These are phyloP conservation scores for Dentipellis sp. DNA, from an alignment of 768 basidiomycete genomes.

Conservation along the genomic window DNA sequence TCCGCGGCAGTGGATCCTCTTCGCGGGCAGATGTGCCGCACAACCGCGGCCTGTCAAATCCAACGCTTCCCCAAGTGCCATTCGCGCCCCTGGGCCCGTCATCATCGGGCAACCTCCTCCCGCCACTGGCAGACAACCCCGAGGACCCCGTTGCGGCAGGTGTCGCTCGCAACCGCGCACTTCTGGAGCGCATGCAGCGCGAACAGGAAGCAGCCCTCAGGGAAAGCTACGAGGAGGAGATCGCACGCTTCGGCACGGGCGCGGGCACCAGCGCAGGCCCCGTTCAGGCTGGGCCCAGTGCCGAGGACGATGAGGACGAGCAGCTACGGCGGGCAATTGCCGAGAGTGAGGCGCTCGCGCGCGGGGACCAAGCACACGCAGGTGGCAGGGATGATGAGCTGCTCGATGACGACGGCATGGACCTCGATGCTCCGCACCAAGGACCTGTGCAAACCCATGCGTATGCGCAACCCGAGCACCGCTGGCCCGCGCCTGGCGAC, in stretches of 20 bases:
- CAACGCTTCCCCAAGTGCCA: neutral
- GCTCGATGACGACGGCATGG: constrained; percentile 11
- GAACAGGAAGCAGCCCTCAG: constrained; percentile 56
- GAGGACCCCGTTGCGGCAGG: constrained; percentile 11
- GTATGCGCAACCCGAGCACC: neutral
- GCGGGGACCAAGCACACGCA: constrained; percentile 3
- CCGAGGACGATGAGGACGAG: constrained; percentile 46
- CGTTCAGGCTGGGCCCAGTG: neutral
- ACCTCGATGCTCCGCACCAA: constrained; percentile 6
- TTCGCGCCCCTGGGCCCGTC: constrained; percentile 6
- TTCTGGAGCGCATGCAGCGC: constrained; percentile 26
- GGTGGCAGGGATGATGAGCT: constrained; percentile 15
- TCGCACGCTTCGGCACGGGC: constrained; percentile 16
- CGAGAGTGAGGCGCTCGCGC: constrained; percentile 45
- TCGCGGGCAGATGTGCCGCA: neutral
- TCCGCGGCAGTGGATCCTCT: neutral
- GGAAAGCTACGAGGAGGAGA: constrained; percentile 30
- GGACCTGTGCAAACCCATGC: neutral
- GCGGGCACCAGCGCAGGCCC: neutral
- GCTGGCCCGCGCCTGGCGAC: constrained; percentile 10
- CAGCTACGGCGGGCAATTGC: constrained; percentile 47
- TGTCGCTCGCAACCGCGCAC: constrained; percentile 17
- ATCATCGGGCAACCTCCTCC: neutral
- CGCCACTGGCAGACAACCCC: constrained; percentile 5
- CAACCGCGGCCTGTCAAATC: neutral